phyloP scores from a whole-genome alignment of 2,329 filamentous ascomycete genomes.

The Sphaerulina musiva region DNA sequence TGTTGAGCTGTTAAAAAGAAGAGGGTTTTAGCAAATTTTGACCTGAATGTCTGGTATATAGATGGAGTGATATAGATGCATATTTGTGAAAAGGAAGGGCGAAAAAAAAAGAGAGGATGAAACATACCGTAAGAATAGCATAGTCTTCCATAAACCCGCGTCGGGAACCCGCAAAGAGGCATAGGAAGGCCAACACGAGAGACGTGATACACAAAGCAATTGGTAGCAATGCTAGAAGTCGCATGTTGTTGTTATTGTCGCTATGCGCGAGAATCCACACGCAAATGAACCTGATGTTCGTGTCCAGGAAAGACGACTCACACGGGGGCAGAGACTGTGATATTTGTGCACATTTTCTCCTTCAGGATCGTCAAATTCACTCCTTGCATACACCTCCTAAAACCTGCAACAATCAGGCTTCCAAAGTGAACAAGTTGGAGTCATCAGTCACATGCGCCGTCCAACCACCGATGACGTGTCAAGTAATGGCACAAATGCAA shows the following conservation, averaged over 20 bases:
- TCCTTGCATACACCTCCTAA: neutral
- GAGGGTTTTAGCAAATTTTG: slow-evolving; percentile 26
- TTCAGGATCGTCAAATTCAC: neutral
- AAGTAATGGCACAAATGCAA: neutral
- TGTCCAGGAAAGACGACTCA: neutral
- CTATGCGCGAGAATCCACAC: neutral
- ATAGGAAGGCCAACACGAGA: slow-evolving; percentile 53
- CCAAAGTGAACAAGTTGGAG: neutral
- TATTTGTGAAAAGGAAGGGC: too few species aligned
- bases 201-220: slow-evolving; percentile 44
- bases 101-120: slow-evolving; percentile 51
- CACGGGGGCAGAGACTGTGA: neutral
- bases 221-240: slow-evolving; percentile 22
- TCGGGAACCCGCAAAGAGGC: slow-evolving; percentile 55
- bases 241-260: slow-evolving; percentile 14
- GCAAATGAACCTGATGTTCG: too few species aligned
- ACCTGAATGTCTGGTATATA: too few species aligned
- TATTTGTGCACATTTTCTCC: neutral
- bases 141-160: slow-evolving; percentile 51
- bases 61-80: too few species aligned
- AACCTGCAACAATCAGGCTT: neutral
- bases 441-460: neutral
- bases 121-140: slow-evolving; percentile 10
- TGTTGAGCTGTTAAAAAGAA: slow-evolving; percentile 45
- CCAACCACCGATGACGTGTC: neutral